These are phyloP conservation scores for Melaleuca quinquenervia DNA, from an alignment of 345 rosid species.

Conservation along the genomic window DNA sequence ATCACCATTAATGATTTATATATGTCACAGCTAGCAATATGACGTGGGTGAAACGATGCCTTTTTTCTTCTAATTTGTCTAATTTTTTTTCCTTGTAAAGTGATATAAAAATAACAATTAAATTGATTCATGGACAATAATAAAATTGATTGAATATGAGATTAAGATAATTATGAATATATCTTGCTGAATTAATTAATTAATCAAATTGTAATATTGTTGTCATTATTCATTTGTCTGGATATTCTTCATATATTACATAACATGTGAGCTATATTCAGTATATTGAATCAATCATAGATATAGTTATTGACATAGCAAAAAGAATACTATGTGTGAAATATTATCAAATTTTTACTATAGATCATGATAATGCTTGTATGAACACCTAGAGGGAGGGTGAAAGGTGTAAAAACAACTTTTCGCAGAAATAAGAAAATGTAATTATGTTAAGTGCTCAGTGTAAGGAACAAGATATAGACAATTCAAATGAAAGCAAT, in stretches of 20 bases:
- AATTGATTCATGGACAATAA: not conserved
- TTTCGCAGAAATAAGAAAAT: too few relatives aligned
- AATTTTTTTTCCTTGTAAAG: not conserved
- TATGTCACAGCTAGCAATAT: accelerated
- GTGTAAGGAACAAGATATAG: too few relatives aligned
- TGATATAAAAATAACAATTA: not conserved
- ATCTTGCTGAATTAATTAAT: not conserved
- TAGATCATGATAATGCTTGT: too few relatives aligned
- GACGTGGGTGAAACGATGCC: not conserved
- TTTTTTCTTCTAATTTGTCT: not conserved
- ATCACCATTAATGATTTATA: not conserved
- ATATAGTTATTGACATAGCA: not conserved
- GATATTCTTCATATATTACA: not conserved
- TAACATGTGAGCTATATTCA: not conserved
- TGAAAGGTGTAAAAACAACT: too few relatives aligned
- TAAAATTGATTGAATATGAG: not conserved
- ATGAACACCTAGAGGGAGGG: too few relatives aligned
- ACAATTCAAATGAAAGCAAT: too few relatives aligned
- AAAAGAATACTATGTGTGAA: not conserved
- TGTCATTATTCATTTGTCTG: not conserved
- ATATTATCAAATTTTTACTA: not conserved
- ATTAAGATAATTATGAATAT: not conserved
- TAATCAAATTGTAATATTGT: not conserved
- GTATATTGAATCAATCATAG: not conserved
- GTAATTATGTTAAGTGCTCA: too few relatives aligned